Evolutionary conservation across 306 rosid genomes (phyloP), one percentile per base, ranked within the genome.

Genomic region (Castanea mollissima): DNA sequence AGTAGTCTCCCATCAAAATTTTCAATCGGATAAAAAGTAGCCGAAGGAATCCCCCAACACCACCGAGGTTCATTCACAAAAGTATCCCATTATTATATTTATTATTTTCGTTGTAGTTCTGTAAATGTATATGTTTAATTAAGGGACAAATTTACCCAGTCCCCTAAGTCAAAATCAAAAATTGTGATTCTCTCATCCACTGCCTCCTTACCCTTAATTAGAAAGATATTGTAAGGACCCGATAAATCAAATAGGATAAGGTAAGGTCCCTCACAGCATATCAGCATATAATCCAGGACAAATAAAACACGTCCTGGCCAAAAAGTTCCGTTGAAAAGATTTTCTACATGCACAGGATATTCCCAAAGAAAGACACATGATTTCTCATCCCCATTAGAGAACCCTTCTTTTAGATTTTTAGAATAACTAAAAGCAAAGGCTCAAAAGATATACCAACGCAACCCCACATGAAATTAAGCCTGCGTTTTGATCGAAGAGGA

Each of bases 251-350:
- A 63, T 4, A 31, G 77, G 83, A 64, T 46, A 56, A 64, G 85
- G 78, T 63, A 85, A 87, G 88, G 80, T 52, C 74, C 78, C 57
- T 19, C 41, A 58, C 64, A 27, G 25, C 55, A 18, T 55, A 12
- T 25, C 34, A 44, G 91, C 90, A 85, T 78, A 85, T 74, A 78
- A 74, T 85, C 82, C 14, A 76, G 74, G 84, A 71, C 81, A 76
- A 56, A 76, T 49, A 44, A 15, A 34, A 80, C 76, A 46, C 62
- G 83, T 80, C 69, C 74, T 35, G 67, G 78, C 67, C 57, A 34
- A 32, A 75, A 78, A 87, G 79, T 74, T 79, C 54, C 81, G 72
- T 69, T 67, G 59, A 84, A 86, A 79, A 69, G 3, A 16, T 19
- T 68, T 34, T 68, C 51, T 68, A 19, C 52, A 8, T 19, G 25